These are phyloP conservation scores for Kockovaella imperatae DNA, from an alignment of 768 basidiomycete species.

Conservation along the genomic window DNA sequence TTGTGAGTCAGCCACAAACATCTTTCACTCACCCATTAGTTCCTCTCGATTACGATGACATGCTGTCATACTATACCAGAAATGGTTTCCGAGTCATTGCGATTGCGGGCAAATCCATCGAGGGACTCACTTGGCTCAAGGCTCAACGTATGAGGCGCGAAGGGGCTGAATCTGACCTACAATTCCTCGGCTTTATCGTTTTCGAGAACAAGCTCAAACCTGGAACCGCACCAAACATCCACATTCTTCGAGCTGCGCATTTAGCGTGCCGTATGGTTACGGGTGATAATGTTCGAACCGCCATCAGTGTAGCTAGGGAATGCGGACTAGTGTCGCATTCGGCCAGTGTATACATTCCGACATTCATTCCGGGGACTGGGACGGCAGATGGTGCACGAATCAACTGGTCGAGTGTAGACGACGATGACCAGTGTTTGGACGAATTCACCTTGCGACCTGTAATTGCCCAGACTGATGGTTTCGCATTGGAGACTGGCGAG, in stretches of 20 bases:
- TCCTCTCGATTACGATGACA: conserved; percentile 90
- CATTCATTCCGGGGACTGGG: conserved; percentile 63
- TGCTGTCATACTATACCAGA: conserved; percentile 91
- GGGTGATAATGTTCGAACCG: conserved; percentile 92
- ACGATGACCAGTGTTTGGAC: conserved; percentile 74
- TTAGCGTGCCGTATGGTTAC: conserved; percentile 96
- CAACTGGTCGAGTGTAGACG: conserved; percentile 89
- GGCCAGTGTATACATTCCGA: conserved; percentile 78
- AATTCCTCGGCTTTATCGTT: conserved; percentile 89
- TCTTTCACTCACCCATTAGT: conserved; percentile 50
- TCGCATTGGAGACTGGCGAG: conserved; percentile 57
- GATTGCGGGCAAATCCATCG: conserved; percentile 90
- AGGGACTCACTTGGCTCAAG: conserved; percentile 89
- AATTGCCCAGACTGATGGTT: conserved; percentile 56
- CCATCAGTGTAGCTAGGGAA: conserved; percentile 92
- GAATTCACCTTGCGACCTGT: conserved; percentile 77
- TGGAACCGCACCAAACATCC: conserved; percentile 82
- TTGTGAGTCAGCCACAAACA: conserved; percentile 52
- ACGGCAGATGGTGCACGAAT: conserved; percentile 53
- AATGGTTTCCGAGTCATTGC: conserved; percentile 97
- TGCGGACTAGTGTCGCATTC: conserved; percentile 81
- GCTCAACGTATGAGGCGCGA: conserved; percentile 95
- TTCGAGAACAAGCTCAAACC: conserved; percentile 97
- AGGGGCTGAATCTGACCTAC: conserved; percentile 81
- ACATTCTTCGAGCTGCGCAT: conserved; percentile 78